Conservation (phyloP, 768 basidiomycete species). For the Suillus paluster region DNA sequence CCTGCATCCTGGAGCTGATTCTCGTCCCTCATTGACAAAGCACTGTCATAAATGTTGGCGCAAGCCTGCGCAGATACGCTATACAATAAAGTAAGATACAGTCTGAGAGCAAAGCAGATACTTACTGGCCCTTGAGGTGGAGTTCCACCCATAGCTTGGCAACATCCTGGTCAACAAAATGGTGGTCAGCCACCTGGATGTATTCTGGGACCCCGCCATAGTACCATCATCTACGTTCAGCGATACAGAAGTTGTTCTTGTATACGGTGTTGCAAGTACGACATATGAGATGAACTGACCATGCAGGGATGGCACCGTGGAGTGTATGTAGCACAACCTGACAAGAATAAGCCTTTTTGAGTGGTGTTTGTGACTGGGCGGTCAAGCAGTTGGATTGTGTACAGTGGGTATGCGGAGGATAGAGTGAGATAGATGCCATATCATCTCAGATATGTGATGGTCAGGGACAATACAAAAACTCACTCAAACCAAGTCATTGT, state of each 20-base stretch:
- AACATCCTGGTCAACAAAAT: conserved; percentile 20
- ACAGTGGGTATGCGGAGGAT: too few relatives aligned
- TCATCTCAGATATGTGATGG: too few relatives aligned
- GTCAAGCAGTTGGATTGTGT: too few relatives aligned
- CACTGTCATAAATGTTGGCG: background rate
- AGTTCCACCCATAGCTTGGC: conserved; percentile 12
- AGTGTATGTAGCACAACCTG: background rate
- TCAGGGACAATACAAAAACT: too few relatives aligned
- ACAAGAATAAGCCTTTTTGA: background rate
- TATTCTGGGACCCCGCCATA: conserved; percentile 17
- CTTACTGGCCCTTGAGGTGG: background rate
- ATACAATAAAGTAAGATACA: too few relatives aligned
- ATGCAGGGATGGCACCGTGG: background rate
- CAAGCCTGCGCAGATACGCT: background rate
- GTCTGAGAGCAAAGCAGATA: background rate
- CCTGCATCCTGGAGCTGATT: background rate
- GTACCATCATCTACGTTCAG: conserved; percentile 4
- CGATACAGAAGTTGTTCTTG: background rate
- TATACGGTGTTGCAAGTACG: background rate
- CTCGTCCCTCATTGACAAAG: background rate
- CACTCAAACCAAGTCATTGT: too few relatives aligned
- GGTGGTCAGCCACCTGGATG: conserved; percentile 19
- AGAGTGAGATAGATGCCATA: too few relatives aligned
- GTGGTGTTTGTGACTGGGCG: background rate
- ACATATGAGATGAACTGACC: background rate